A percentile compares a stretch with the other conserved stretches of the same genome.
These are phyloP conservation scores for Penicillium sumatraense DNA, from an alignment of 2,329 filamentous ascomycete genomes.

Conservation along the genomic window DNA sequence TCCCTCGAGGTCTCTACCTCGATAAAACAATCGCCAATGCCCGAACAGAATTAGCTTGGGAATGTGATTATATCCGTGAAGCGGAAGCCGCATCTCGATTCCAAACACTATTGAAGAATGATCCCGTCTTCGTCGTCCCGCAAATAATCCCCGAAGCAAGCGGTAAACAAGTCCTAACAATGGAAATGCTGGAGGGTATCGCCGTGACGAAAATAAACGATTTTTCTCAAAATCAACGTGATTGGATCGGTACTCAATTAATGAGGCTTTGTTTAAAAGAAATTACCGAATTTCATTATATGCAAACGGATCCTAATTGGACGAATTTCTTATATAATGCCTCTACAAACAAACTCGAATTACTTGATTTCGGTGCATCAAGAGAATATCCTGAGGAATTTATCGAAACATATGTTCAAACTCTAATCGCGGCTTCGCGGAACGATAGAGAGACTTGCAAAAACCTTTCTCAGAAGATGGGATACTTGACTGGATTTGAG, in stretches of 20 bases:
- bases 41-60: conserved; percentile 88
- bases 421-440: conserved; percentile 78
- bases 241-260: conserved; percentile 96
- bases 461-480: conserved; percentile 73
- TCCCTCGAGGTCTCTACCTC: conserved; percentile 90
- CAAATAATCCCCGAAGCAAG: conserved; percentile 77
- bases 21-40: conserved; percentile 98
- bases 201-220: conserved; percentile 80
- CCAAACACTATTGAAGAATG: conserved; percentile 73
- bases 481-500: conserved; percentile 92
- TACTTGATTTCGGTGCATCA: conserved; percentile 94
- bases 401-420: conserved; percentile 75
- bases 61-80: conserved; percentile 93
- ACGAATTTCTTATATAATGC: conserved; percentile 96
- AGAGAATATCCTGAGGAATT: conserved; percentile 83
- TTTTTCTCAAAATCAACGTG: conserved; percentile 80
- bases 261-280: conserved; percentile 89
- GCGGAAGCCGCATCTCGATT: conserved; percentile 80
- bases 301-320: conserved; percentile 99
- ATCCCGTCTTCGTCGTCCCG: conserved; percentile 80
- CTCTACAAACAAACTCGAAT: conserved; percentile 72
- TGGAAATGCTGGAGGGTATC: conserved; percentile 85
- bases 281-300: conserved; percentile 92
- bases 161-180: conserved; percentile 85
- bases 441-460: conserved; percentile 68